Evolutionary conservation across 2,329 filamentous ascomycete species (phyloP), one percentile per base, ranked within the genome.

Genomic region (Rhynchosporium graminicola): DNA sequence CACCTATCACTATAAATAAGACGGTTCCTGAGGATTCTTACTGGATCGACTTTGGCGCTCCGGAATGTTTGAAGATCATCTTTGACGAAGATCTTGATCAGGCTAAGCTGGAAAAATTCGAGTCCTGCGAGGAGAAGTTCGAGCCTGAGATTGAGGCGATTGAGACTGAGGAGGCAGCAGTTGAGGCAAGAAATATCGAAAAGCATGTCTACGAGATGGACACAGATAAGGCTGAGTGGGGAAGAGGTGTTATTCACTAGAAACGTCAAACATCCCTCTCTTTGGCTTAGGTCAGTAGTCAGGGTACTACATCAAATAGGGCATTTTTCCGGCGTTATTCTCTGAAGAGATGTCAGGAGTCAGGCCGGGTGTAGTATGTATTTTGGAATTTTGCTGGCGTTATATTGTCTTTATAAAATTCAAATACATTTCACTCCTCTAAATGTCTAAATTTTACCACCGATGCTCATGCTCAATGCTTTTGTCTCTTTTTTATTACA

Each of bases 11-110:
- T 13, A 9, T 3, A 26, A n/a, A n/a, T 7, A 31, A 51, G 10
- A 33, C 36, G 50, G 33, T 13, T 10, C 33, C 15, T 5, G 48
- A 38, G 13, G 51, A 42, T 5, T 36, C 31, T 13, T 58, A 48
- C 45, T 58, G 56, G 56, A 48, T 45, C n/a, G 56, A 58, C 10
- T 58, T 20, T 15, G 56, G 45, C n/a, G 56, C 56, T 5, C 43
- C 43, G 15, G 56, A 58, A 8, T 58, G 56, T n/a, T 48, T 58
- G 56, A 28, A 47, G 29, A 45, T 31, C 29, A 48, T 58, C 29
- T 42, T 48, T 12, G 43, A 45, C 7, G 56, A 58, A 5, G 45
- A 58, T 15, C 15, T 47, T 13, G 56, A 47, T 20, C 31, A 15
- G 43, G 20, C 15, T 13, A 58, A 45, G 28, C 8, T 58, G 43